Evolutionary conservation across 768 basidiomycete genomes (phyloP).

Genomic region (Amanita rubescens): DNA sequence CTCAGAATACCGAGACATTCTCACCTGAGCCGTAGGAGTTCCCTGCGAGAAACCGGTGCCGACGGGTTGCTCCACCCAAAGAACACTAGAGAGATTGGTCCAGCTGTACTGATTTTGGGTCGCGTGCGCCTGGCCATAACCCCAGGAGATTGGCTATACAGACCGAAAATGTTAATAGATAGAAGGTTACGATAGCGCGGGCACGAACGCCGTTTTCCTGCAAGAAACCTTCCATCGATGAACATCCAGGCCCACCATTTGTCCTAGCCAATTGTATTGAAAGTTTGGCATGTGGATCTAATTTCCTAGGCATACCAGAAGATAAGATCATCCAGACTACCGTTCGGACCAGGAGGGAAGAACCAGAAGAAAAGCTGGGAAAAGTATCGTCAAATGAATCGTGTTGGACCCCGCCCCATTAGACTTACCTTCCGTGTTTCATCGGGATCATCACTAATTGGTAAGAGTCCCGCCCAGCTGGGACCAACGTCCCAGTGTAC

Average conservation of each 20-base stretch:
- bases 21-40: conserved; percentile 50
- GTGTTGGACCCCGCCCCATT: not conserved
- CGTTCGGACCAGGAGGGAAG: conserved; percentile 71
- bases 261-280: conserved; percentile 37
- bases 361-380: conserved; percentile 76
- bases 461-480: conserved; percentile 68
- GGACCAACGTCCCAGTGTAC: conserved; percentile 71
- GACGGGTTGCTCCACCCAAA: conserved; percentile 76
- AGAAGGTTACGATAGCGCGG: not conserved
- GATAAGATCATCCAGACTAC: conserved; percentile 64
- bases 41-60: conserved; percentile 77
- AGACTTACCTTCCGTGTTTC: conserved; percentile 58
- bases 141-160: conserved; percentile 60
- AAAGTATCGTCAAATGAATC: not conserved
- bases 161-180: not conserved
- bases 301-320: conserved; percentile 55
- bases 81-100: conserved; percentile 70
- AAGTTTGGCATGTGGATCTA: not conserved
- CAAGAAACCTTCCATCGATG: conserved; percentile 61
- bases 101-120: conserved; percentile 63
- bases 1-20: conserved; percentile 11
- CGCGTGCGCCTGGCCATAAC: conserved; percentile 53
- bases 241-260: conserved; percentile 78
- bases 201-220: conserved; percentile 66
- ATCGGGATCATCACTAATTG: conserved; percentile 50